These are phyloP conservation scores for Yarrowia yakushimensis DNA, from an alignment of 805 yeast species.

Conservation along the genomic window DNA sequence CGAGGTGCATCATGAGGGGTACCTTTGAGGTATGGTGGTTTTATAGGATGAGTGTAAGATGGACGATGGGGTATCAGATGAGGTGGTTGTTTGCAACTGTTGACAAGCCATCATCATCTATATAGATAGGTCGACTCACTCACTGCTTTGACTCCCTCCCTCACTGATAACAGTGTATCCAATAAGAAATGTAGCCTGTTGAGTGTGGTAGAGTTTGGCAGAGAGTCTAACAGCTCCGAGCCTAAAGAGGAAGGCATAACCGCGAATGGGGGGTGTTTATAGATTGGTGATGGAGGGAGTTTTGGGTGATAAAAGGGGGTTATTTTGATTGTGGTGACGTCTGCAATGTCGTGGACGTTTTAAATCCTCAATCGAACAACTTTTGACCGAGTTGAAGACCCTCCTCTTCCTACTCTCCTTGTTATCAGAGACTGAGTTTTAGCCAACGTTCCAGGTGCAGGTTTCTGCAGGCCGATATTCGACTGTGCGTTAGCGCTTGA, in stretches of 20 bases:
- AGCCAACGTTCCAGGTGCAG: not conserved
- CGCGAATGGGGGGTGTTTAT: no score
- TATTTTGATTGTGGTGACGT: not conserved
- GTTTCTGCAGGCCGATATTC: not conserved
- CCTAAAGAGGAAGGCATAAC: constrained; percentile 17
- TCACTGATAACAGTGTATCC: not conserved
- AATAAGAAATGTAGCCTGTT: constrained; percentile 12
- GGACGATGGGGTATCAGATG: no score
- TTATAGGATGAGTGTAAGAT: no score
- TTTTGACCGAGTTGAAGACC: no score
- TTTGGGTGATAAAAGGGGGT: not conserved
- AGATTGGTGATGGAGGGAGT: not conserved
- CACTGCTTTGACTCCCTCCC: no score
- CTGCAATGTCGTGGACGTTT: no score
- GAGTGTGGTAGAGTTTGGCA: constrained; percentile 6
- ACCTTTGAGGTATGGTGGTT: no score
- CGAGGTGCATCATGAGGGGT: not conserved
- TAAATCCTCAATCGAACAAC: no score
- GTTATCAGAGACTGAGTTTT: not conserved
- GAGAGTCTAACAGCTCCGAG: constrained; percentile 17
- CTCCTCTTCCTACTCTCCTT: not conserved
- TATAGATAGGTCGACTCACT: no score
- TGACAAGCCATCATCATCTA: no score
- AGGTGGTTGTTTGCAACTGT: not conserved
- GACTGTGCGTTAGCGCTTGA: no score